These are phyloP conservation scores for Orobanche coerulescens DNA, from an alignment of 257 asterid genomes.

Conservation along the genomic window DNA sequence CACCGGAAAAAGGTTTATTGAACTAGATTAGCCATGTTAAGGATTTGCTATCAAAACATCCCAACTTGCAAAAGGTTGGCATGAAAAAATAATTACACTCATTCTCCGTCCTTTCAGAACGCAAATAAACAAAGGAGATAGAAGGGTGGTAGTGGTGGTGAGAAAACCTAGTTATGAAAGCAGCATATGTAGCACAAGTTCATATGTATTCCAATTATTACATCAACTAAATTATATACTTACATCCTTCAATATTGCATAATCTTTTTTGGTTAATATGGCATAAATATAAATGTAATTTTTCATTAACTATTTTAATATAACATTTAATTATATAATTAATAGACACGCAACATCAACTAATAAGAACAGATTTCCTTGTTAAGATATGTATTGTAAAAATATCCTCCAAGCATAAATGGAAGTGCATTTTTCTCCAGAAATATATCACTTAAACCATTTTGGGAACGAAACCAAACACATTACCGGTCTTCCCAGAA, in stretches of 20 bases:
- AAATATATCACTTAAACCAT: background rate
- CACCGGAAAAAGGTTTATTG: slow-evolving; percentile 25
- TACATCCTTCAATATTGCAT: background rate
- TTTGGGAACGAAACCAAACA: background rate
- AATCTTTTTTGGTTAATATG: too few species aligned
- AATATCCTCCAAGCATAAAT: background rate
- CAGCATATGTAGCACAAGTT: too few species aligned
- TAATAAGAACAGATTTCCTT: background rate
- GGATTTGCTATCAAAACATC: background rate
- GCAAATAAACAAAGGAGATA: background rate
- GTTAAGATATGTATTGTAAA: background rate
- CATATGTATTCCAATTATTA: background rate
- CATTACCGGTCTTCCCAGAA: background rate
- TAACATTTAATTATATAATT: background rate
- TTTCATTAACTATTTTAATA: too few species aligned
- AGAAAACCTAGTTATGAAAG: background rate
- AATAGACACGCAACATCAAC: background rate
- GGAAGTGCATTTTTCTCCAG: background rate
- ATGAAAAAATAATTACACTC: background rate
- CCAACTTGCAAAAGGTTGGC: background rate
- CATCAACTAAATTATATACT: background rate
- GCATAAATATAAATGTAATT: too few species aligned
- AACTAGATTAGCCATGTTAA: slow-evolving; percentile 23
- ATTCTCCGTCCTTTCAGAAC: background rate
- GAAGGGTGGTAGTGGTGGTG: background rate